Base-by-base conservation (phyloP, 148 eudicot species). In the Camellia lanceoleosa region DNA sequence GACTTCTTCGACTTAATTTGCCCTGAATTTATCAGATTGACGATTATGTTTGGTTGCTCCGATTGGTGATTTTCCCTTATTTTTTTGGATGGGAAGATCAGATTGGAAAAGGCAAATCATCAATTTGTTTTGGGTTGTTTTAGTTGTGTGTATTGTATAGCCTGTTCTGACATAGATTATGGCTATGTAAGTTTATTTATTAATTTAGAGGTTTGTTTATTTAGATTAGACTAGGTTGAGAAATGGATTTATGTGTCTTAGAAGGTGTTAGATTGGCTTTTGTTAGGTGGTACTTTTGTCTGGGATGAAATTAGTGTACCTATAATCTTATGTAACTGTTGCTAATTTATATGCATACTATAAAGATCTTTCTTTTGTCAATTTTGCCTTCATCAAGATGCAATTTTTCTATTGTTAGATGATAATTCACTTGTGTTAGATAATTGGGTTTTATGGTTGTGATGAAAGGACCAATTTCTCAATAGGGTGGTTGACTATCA, bases 51-150 rank as follows among this genome's bases (percentile, higher is more conserved):
- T 30, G 38, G 38, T 41, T 77, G 62, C 16, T 65, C 54, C 47
- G 7, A 47, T 62, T 78, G 30, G 11, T 52, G 43, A 15, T 18
- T 68, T 47, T 68, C 64, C 71, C 76, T 62, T 30, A 30, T 30
- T 80, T 83, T 83, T 71, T 80, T 63, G 68, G 44, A 75, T 13
- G 83, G 86, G 56, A 66, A 51, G 30, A 73, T 56, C 66, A 59
- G 46, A 74, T 74, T 74, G 20, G 59, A 59, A 30, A 58, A 74
- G 65, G 65, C 66, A 74, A 74, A 61, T 16, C 11, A 55, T 55
- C 59, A 55, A 55, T 55, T 55, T 55, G 11, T 55, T 55, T 55
- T 8, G 59, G 11, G 3, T 55, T 55, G 12, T 55, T 7, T 8
- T 12, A 8, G 12, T 12, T 55, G 3, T 8, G 3, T 55, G 6